Percentiles rank a stretch among this genome's conserved stretches.
Conservation (phyloP, 768 basidiomycete species). For the Coprinopsis marcescibilis region DNA sequence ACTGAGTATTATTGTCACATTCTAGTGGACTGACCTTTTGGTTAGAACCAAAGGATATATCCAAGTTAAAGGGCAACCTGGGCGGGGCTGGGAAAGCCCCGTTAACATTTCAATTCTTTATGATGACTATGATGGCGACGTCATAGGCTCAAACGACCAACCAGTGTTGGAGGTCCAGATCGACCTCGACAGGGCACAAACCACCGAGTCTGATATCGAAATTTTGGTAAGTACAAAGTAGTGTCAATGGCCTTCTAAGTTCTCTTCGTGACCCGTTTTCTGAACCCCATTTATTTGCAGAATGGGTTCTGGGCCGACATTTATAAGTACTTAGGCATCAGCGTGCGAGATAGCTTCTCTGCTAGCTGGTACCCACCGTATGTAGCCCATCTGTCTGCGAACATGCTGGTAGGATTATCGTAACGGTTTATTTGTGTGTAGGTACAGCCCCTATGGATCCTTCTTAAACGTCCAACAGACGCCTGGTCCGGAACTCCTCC, state of each 20-base stretch:
- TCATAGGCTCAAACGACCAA: neutral
- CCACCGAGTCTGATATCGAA: neutral
- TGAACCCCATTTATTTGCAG: neutral
- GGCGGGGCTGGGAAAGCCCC: neutral
- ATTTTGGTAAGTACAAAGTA: neutral
- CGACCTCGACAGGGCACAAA: conserved; percentile 2
- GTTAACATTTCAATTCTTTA: neutral
- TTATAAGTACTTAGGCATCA: neutral
- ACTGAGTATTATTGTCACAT: neutral
- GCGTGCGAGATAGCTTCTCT: neutral
- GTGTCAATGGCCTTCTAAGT: neutral
- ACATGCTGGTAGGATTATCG: neutral
- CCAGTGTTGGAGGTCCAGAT: neutral
- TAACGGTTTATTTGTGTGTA: neutral
- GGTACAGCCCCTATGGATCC: neutral
- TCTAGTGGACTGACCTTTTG: neutral
- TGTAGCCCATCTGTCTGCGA: neutral
- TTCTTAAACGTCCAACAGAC: conserved; percentile 2
- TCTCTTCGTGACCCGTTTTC: neutral
- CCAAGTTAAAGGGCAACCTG: neutral
- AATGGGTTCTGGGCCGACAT: conserved; percentile 2
- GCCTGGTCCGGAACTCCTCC: neutral
- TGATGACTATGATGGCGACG: neutral
- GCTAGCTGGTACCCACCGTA: neutral
- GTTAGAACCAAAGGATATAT: conserved; percentile 2